Percentiles rank a stretch among this genome's conserved stretches.
phyloP scores from a whole-genome alignment of 768 basidiomycete species.

The Tulasnella sp. region DNA sequence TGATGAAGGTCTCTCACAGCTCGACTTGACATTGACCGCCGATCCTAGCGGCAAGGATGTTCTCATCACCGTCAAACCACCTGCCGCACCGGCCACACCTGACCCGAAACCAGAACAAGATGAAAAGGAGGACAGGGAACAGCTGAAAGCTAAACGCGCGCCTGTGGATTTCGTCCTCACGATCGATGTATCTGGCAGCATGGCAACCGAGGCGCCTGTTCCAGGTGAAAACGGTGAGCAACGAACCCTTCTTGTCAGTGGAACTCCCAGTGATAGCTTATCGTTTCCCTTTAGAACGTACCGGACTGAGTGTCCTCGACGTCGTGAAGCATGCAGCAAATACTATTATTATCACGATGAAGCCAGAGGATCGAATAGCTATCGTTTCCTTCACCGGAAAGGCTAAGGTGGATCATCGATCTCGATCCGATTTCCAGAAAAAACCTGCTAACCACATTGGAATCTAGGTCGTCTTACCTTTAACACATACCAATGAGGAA shows the following conservation, averaged over 20 bases:
- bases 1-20: background rate
- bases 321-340: slow-evolving; percentile 22
- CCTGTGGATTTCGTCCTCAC: slow-evolving; percentile 22
- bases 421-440: background rate
- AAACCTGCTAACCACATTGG: background rate
- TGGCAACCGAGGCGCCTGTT: slow-evolving; percentile 18
- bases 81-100: background rate
- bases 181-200: slow-evolving; percentile 22
- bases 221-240: slow-evolving; percentile 20
- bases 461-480: slow-evolving; percentile 9
- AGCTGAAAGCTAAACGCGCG: slow-evolving; percentile 8
- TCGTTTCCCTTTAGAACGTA: background rate
- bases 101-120: background rate
- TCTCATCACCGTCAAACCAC: slow-evolving; percentile 11
- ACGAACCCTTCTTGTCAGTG: background rate
- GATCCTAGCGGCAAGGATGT: slow-evolving; percentile 5
- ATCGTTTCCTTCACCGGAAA: slow-evolving; percentile 19
- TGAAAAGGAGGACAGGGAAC: background rate
- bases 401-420: slow-evolving; percentile 10
- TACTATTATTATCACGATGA: slow-evolving; percentile 19
- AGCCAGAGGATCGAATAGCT: slow-evolving; percentile 20
- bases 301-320: slow-evolving; percentile 21
- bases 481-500: slow-evolving; percentile 19
- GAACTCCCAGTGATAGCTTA: background rate
- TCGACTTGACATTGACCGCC: background rate